Evolutionary conservation across 2,329 filamentous ascomycete genomes (phyloP), one percentile per base, ranked within the genome.

Genomic region (Aschersonia sp.): DNA sequence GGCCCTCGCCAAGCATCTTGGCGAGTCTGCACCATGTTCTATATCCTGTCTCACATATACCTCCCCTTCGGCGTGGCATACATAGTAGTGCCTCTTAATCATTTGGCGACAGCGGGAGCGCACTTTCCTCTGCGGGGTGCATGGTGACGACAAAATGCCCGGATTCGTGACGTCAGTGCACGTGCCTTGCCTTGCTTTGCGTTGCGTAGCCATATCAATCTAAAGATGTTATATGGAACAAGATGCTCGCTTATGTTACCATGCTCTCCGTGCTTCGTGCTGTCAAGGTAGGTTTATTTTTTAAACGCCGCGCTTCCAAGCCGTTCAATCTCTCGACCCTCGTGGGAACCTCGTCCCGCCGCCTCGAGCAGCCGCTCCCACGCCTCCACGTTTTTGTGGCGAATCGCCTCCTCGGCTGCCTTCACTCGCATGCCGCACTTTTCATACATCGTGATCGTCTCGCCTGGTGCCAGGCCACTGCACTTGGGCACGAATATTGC

Each of bases 351-450:
- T 46, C 79, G 78, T 5, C 79, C 83, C 12, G 87, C 88, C 53
- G 83, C 87, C 49, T 77, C 76, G 54, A 87, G 72, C 53, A 97
- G 66, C 46, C 80, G 72, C 56, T 83, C 77, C 66, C 94, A 79
- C n/a, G 81, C 69, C 55, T 81, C 82, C 45, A 78, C 70, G 60
- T 98, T 86, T 64, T 85, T 94, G 50, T 77, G 73, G 67, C 81
- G 87, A 50, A 88, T 74, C 4, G 92, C 90, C 67, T 97, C 92
- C 66, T 97, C 89, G 4, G 84, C 92, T 2, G 92, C 92, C 66
- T 87, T 88, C 31, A 84, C 76, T 43, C 87, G 72, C 80, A 95
- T 78, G 14, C 90, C 90, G 63, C 92, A 97, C 67, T 95, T 95
- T 57, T 94, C 81, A 76, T 89, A 98, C 90, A 98, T 95, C 54